Base-by-base conservation (phyloP, 2,329 filamentous ascomycete species). In the Trichoderma sp. region DNA sequence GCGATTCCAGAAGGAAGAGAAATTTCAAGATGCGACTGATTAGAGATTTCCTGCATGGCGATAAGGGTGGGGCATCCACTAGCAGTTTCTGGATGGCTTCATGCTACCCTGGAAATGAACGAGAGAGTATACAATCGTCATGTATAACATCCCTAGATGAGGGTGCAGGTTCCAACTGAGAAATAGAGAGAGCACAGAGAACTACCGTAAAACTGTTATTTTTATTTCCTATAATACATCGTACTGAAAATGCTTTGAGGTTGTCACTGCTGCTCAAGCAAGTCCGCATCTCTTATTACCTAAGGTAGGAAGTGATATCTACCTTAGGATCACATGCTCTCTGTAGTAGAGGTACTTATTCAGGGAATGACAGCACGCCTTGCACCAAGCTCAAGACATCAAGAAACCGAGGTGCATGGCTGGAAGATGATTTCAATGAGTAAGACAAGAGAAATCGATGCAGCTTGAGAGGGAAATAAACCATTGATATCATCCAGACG, bases 21-120 rank as follows among this genome's bases (percentile, higher is more conserved):
- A 57, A 34, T 51, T 26, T 55, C 21, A 21, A 47, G 26, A 44
- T 62, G 55, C 56, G 58, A 54, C n/a, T 45, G 34, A 19, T 57
- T 44, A 58, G 64, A 66, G 60, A 63, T 66, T 66, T 63, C 60
- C 30, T 41, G 26, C 55, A 43, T 26, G 50, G 51, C 41, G 30
- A 34, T 43, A 57, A 52, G 47, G 45, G 54, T 59, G 63, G 61
- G 57, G 60, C 47, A 30, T 43, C 44, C 24, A 7, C 47, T 50
- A 55, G 48, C n/a, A 12, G 3, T 9, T 30, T 26, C 19, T 19
- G 47, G 17, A 30, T 21, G 10, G 26, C 12, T 28, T 21, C 17
- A 39, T 39, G 47, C 19, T 30, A 52, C 47, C 50, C 50, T 52
- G 50, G 5, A 52, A 30, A 30, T n/a, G n/a, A 9, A 30, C 19